phyloP scores from a whole-genome alignment of 805 yeast species.

The Kodamaea neixiangensis region DNA sequence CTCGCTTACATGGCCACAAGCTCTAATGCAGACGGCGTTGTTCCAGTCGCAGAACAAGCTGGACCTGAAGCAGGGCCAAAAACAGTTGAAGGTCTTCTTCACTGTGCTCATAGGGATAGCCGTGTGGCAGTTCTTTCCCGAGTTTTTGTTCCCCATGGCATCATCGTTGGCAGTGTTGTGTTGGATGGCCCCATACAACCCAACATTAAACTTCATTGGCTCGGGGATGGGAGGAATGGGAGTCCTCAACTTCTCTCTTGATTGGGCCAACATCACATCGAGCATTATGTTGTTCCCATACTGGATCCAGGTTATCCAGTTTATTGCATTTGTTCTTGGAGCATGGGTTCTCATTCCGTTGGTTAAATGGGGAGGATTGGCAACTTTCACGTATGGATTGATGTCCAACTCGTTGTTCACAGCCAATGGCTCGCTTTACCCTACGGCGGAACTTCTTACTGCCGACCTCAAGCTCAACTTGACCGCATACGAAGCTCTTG shows the following conservation, averaged over 20 bases:
- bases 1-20: slow-evolving; percentile 49
- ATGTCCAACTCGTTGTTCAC: slow-evolving; percentile 49
- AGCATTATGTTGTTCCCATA: slow-evolving; percentile 52
- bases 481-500: slow-evolving; percentile 47
- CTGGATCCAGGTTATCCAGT: slow-evolving; percentile 53
- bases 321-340: slow-evolving; percentile 46
- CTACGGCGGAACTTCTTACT: slow-evolving; percentile 43
- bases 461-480: slow-evolving; percentile 40
- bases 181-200: slow-evolving; percentile 48
- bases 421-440: slow-evolving; percentile 41
- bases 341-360: slow-evolving; percentile 52
- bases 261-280: slow-evolving; percentile 56
- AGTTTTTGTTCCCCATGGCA: slow-evolving; percentile 48
- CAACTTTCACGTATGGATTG: slow-evolving; percentile 36
- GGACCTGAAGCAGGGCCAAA: slow-evolving; percentile 19
- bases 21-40: slow-evolving; percentile 53
- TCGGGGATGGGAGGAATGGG: slow-evolving; percentile 59
- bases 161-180: slow-evolving; percentile 52
- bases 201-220: slow-evolving; percentile 45
- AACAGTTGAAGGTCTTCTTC: slow-evolving; percentile 42
- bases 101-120: slow-evolving; percentile 34
- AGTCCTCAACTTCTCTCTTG: slow-evolving; percentile 47
- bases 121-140: slow-evolving; percentile 53
- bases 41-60: slow-evolving; percentile 32
- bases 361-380: slow-evolving; percentile 45